Conservation (phyloP, 2,329 filamentous ascomycete species). For the Fusarium palustre region DNA sequence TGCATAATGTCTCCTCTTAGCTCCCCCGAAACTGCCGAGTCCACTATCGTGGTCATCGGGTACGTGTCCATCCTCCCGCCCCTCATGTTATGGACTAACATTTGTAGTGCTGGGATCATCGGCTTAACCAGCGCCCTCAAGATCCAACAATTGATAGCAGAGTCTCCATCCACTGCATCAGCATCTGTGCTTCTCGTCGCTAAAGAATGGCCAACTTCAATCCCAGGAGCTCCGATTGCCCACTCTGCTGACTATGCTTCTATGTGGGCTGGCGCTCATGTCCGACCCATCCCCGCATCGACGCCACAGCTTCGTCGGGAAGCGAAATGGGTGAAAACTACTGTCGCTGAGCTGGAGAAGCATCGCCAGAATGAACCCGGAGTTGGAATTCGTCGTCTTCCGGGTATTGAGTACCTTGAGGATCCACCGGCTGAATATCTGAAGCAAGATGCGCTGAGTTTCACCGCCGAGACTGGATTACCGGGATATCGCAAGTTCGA, state of each 20-base stretch:
- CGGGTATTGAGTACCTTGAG: slow-evolving; percentile 65
- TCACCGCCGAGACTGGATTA: slow-evolving; percentile 48
- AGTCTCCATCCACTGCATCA: neutral
- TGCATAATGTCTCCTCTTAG: slow-evolving; percentile 11
- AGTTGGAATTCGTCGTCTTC: slow-evolving; percentile 61
- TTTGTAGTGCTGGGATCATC: slow-evolving; percentile 63
- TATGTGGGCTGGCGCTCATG: slow-evolving; percentile 69
- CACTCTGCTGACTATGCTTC: slow-evolving; percentile 63
- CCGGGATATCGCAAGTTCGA: slow-evolving; percentile 47
- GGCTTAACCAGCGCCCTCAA: slow-evolving; percentile 63
- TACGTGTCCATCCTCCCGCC: slow-evolving; percentile 1
- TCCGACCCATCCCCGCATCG: slow-evolving; percentile 60
- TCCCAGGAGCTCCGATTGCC: slow-evolving; percentile 46
- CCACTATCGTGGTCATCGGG: slow-evolving; percentile 49
- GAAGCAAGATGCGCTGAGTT: slow-evolving; percentile 45
- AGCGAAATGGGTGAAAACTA: slow-evolving; percentile 49
- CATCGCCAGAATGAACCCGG: slow-evolving; percentile 44
- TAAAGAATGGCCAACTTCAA: slow-evolving; percentile 53
- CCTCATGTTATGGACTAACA: rapidly evolving
- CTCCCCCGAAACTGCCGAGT: neutral
- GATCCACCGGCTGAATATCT: slow-evolving; percentile 55
- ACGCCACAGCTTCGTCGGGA: slow-evolving; percentile 51
- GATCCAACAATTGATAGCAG: slow-evolving; percentile 51
- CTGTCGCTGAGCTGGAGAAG: slow-evolving; percentile 43
- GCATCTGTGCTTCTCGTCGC: slow-evolving; percentile 47